Evolutionary conservation across 371 early-diverging fungal species (phyloP).

Genomic region (Mucor sp.): DNA sequence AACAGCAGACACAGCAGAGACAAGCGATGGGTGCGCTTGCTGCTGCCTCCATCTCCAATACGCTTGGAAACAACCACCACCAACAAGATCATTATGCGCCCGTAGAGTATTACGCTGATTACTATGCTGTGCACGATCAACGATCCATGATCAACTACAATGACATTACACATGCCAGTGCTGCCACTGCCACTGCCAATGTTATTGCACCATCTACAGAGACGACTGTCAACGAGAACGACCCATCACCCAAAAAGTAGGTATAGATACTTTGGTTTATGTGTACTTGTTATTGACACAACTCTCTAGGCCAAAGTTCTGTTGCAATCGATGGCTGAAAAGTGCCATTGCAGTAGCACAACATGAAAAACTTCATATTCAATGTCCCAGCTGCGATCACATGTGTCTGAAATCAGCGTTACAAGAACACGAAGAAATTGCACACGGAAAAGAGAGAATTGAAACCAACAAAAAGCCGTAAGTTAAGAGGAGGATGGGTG

Average conservation of each 20-base stretch:
- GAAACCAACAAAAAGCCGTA: conserved; percentile 30
- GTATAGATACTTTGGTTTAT: neutral
- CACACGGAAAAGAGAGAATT: conserved; percentile 29
- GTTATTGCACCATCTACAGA: neutral
- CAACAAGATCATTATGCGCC: conserved; percentile 2
- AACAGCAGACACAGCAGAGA: conserved; percentile 33
- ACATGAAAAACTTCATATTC: conserved; percentile 37
- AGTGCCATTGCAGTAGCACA: conserved; percentile 26
- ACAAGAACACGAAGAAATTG: conserved; percentile 30
- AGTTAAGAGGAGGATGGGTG: no score
- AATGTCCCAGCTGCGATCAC: conserved; percentile 38
- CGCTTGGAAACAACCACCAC: conserved; percentile 12
- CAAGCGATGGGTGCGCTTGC: conserved; percentile 17
- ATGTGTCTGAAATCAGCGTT: conserved; percentile 27
- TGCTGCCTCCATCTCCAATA: conserved; percentile 30
- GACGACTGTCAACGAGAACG: neutral
- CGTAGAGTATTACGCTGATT: conserved; percentile 1
- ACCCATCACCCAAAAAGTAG: conserved; percentile 1
- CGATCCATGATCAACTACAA: conserved; percentile 19
- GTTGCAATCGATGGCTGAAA: conserved; percentile 35
- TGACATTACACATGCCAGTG: conserved; percentile 9
- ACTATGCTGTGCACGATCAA: conserved; percentile 12
- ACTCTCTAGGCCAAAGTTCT: conserved; percentile 19
- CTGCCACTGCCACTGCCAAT: neutral
- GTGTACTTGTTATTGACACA: neutral